Base-by-base conservation (phyloP, 2,329 filamentous ascomycete genomes). In the Sporothrix brunneoviolacea region DNA sequence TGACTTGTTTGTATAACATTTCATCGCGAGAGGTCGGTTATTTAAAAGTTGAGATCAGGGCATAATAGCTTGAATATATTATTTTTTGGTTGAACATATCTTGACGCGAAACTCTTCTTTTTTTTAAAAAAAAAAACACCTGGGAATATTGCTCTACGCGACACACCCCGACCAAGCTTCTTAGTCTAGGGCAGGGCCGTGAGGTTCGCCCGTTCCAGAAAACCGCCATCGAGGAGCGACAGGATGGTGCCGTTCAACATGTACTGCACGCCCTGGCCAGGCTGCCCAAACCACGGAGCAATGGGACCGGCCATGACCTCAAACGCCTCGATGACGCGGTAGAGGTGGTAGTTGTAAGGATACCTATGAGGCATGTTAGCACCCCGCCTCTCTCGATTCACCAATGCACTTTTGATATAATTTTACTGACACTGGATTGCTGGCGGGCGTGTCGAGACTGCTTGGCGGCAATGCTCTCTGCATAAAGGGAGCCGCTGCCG, bases 271-370 rank as follows among this genome's bases (percentile, higher is more conserved):
- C 73, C 73, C 33, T 73, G 64, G 0, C 74, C 74, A 0, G 71
- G 71, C 62, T 77, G 73, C 8, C 71, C 71, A 52, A 76, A 77
- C 71, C 69, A 76, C 8, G 69, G 65, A 2, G 69, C 67, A 53
- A 76, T 73, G 0, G 73, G 72, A 0, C 74, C 75, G 8, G 68
- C 60, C 0, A 65, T 50, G 0, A 74, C 71, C 3, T 59, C 57
- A 3, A 77, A 64, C 1, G 63, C 56, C 54, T 64, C 65, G 6
- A 61, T 55, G 4, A 77, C 73, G 18, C 65, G 57, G 58, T 76
- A 77, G 0, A 76, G 63, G 47, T 72, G 67, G 55, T 77, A 77
- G 52, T 73, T 74, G 58, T 69, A 73, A 2, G 73, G 72, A 39
- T 69, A 70, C 3, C 58, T 62, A 9, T 33, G 3, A 15, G 24